These are phyloP conservation scores for Gynostemma pentaphyllum DNA, from an alignment of 306 rosid species.

Conservation along the genomic window DNA sequence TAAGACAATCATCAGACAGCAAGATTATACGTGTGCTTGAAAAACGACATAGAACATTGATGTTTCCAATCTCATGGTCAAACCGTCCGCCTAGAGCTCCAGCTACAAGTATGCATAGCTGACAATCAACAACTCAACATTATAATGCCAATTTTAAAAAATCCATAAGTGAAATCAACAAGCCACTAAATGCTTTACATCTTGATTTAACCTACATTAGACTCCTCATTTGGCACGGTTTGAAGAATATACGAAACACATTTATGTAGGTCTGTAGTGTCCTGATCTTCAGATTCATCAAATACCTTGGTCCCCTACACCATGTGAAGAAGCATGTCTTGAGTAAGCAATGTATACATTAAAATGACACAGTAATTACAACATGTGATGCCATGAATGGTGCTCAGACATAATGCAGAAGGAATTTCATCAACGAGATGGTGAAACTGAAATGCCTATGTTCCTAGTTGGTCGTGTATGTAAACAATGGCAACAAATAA, in stretches of 20 bases:
- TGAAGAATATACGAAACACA: conserved; percentile 55
- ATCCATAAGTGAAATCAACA: background rate
- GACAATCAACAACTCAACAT: conserved; percentile 13
- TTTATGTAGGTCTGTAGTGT: conserved; percentile 89
- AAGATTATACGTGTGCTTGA: conserved; percentile 53
- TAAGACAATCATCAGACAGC: conserved; percentile 73
- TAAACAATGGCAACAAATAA: background rate
- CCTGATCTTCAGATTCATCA: conserved; percentile 85
- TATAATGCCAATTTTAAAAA: background rate
- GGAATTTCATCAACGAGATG: background rate
- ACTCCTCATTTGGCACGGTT: conserved; percentile 33
- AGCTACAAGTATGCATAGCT: conserved; percentile 75
- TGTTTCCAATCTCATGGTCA: conserved; percentile 92
- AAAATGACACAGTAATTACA: background rate
- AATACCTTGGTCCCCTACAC: conserved; percentile 67
- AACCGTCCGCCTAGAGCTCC: conserved; percentile 99
- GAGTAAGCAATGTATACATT: conserved; percentile 4
- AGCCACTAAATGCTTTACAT: background rate
- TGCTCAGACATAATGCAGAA: background rate
- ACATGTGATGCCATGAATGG: background rate
- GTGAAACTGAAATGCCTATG: background rate
- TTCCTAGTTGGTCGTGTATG: background rate
- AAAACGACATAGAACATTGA: conserved; percentile 71
- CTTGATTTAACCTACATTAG: conserved; percentile 41
- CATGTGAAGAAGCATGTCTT: conserved; percentile 21